Base-by-base conservation (phyloP, 1,284 basidiomycete species). In the Pterula multifida region DNA sequence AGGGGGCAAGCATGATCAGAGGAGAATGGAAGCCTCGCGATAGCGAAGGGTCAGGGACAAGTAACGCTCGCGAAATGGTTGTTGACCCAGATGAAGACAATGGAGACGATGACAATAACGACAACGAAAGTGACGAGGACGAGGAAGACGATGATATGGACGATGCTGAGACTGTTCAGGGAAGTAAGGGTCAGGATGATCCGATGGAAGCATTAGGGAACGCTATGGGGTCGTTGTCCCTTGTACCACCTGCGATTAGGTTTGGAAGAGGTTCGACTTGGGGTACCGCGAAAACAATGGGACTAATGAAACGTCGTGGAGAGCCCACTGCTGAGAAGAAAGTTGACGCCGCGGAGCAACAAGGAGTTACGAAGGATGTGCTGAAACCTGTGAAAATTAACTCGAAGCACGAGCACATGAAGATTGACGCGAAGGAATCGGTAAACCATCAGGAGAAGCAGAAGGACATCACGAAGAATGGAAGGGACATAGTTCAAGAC, bases 1-100 rank as follows among this genome's bases (percentile, higher is more conserved):
- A 85, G 55, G 86, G 85, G 9, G 86, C 76, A 4, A 88, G 84
- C 58, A 68, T 90, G 66, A 69, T 89, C 50, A 69, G 86, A 23
- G 75, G 74, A 24, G 68, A 76, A 49, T 90, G 86, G 86, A 85
- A 78, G 55, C 59, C 73, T 3, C 68, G 76, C 39, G 71, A 68
- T 12, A 55, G 51, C 2, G 51, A 57, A 3, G 50, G 57, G 9
- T 57, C 45, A 54, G 53, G 22, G 50, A 53, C 23, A 54, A 52
- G 36, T 52, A 62, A 56, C 60, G 2, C 58, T 56, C 51, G 55
- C 55, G 22, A 32, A 15, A 32, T 32, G 28, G 28, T 15, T 32
- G 56, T 53, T 24, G 65, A 65, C 36, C 59, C 62, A 2, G 57
- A 63, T 12, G 57, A 68, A 17, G 54, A 62, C 26, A 55, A 63